These are phyloP conservation scores for Fraxinus latifolia DNA, from an alignment of 305 asterid species.

Conservation along the genomic window DNA sequence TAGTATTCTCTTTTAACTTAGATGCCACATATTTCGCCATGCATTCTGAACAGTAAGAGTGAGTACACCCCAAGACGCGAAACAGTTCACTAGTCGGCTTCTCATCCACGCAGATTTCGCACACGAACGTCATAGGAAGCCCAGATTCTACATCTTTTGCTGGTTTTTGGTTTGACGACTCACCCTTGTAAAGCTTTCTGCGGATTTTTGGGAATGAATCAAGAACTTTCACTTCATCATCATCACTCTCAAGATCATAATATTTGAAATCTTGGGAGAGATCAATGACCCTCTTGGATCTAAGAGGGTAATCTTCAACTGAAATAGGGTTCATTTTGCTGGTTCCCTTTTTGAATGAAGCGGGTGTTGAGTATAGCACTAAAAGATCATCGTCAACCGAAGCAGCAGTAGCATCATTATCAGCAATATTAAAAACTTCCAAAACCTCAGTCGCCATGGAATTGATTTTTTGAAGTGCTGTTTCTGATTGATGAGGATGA, in stretches of 20 bases:
- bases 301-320: constrained; percentile 25
- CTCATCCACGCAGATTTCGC: constrained; percentile 61
- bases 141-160: background rate
- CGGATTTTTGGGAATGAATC: constrained; percentile 5
- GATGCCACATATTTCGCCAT: constrained; percentile 41
- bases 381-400: constrained; percentile 20
- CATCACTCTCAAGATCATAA: background rate
- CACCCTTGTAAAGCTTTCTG: constrained; percentile 29
- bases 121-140: constrained; percentile 24
- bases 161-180: constrained; percentile 30
- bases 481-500: background rate
- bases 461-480: background rate
- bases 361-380: constrained; percentile 11
- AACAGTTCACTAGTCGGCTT: constrained; percentile 33
- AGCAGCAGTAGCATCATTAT: background rate
- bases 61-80: constrained; percentile 40
- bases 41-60: constrained; percentile 49
- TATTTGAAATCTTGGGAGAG: constrained; percentile 12
- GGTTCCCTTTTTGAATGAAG: constrained; percentile 19
- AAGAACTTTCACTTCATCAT: constrained; percentile 20
- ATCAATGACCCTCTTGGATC: constrained; percentile 13
- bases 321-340: constrained; percentile 33
- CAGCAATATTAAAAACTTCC: background rate
- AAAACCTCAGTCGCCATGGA: constrained; percentile 25
- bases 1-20: constrained; percentile 41